phyloP scores from a whole-genome alignment of 805 yeast genomes.

The Cyberlindnera subsufficiens region DNA sequence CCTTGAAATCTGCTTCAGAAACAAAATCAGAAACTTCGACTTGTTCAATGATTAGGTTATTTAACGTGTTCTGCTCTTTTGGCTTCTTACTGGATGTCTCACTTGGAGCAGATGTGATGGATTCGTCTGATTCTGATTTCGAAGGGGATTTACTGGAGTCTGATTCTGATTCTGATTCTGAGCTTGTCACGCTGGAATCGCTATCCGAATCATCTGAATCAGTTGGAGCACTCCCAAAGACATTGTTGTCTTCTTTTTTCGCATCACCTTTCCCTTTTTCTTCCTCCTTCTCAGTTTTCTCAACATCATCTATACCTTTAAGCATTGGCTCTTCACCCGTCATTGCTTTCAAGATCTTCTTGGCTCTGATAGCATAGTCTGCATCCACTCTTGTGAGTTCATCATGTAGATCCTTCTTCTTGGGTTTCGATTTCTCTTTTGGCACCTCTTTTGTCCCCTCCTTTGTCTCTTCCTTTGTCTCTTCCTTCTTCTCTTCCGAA shows the following conservation, averaged over 20 bases:
- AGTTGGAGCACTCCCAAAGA: neutral
- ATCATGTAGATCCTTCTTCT: constrained; percentile 11
- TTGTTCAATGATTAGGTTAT: constrained; percentile 35
- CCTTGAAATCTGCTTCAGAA: constrained; percentile 7
- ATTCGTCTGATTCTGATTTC: neutral
- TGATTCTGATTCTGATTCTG: neutral
- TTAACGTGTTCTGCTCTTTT: neutral
- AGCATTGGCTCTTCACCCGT: constrained; percentile 12
- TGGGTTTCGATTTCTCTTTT: constrained; percentile 3
- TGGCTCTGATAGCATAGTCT: constrained; percentile 23
- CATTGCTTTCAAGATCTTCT: constrained; percentile 17
- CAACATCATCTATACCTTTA: constrained; percentile 20
- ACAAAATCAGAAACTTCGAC: constrained; percentile 36
- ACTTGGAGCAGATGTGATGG: neutral
- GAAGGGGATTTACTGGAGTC: neutral
- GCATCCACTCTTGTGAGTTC: constrained; percentile 23
- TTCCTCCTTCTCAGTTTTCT: constrained; percentile 6
- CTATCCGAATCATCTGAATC: too few species aligned
- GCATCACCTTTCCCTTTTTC: neutral
- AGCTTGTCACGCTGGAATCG: too few species aligned
- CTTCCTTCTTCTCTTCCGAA: neutral
- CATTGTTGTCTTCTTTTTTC: neutral
- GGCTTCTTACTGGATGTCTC: constrained; percentile 5
- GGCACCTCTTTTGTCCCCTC: neutral
- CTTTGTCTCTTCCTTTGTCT: constrained; percentile 1